Evolutionary conservation across 306 rosid genomes (phyloP).

Genomic region (Morella rubra): DNA sequence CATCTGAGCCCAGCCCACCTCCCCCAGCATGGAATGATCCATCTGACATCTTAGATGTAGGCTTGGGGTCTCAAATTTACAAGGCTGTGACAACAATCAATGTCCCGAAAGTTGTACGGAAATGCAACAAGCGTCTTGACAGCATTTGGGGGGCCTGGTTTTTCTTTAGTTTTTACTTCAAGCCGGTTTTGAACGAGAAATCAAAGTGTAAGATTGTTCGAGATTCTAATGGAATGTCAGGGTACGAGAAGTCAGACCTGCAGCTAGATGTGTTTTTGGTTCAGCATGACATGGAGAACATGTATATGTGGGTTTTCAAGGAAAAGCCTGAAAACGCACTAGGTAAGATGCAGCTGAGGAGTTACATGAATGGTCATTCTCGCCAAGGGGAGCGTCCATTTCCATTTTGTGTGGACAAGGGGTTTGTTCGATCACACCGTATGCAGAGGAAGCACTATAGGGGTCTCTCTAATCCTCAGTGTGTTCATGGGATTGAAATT

Average conservation of each 20-base stretch:
- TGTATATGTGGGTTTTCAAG: slow-evolving; percentile 99
- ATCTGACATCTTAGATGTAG: slow-evolving; percentile 74
- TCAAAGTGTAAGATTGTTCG: slow-evolving; percentile 72
- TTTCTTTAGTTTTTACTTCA: slow-evolving; percentile 88
- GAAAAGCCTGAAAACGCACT: slow-evolving; percentile 86
- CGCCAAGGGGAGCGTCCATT: slow-evolving; percentile 94
- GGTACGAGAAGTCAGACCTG: slow-evolving; percentile 82
- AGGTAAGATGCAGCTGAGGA: slow-evolving; percentile 98
- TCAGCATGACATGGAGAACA: slow-evolving; percentile 97
- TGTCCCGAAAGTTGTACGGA: slow-evolving; percentile 69
- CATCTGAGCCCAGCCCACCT: slow-evolving; percentile 78
- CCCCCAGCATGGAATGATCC: slow-evolving; percentile 71
- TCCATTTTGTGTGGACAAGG: slow-evolving; percentile 81
- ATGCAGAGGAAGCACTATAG: slow-evolving; percentile 94
- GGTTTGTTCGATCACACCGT: slow-evolving; percentile 89
- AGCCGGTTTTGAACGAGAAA: slow-evolving; percentile 69
- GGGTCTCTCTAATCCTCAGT: slow-evolving; percentile 95
- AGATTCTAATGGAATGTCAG: slow-evolving; percentile 67
- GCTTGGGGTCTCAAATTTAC: slow-evolving; percentile 74
- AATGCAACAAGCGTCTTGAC: slow-evolving; percentile 72
- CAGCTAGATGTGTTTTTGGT: slow-evolving; percentile 91
- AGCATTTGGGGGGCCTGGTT: slow-evolving; percentile 99
- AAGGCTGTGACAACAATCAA: slow-evolving; percentile 66
- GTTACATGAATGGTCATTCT: slow-evolving; percentile 97
- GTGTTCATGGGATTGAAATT: slow-evolving; percentile 85